Evolutionary conservation across 2,329 filamentous ascomycete species (phyloP).

Genomic region (Elsinoe australis): DNA sequence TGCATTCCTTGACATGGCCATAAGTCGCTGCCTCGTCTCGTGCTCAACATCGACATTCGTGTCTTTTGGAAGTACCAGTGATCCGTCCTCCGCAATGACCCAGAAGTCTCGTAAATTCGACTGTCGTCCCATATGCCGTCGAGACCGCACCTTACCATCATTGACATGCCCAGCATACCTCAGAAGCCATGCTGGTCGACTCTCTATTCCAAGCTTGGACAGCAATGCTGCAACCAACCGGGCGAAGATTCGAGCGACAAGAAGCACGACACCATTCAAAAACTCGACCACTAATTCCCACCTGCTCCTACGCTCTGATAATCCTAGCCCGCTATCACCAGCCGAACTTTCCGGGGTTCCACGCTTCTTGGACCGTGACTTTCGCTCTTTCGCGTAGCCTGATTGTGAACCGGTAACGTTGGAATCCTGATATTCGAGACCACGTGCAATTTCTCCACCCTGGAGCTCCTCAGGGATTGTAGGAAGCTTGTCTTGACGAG

Average conservation of each 20-base stretch:
- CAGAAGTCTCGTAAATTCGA: constrained; percentile 43
- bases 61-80: constrained; percentile 49
- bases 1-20: constrained; percentile 31
- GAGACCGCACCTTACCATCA: constrained; percentile 19
- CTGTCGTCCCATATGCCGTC: constrained; percentile 20
- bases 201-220: constrained; percentile 51
- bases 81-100: constrained; percentile 45
- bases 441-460: constrained; percentile 34
- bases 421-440: constrained; percentile 30
- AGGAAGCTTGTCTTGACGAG: constrained; percentile 32
- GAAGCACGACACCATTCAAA: constrained; percentile 62
- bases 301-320: constrained; percentile 67
- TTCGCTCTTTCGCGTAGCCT: constrained; percentile 62
- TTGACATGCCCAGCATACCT: constrained; percentile 41
- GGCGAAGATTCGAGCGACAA: constrained; percentile 54
- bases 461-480: constrained; percentile 38
- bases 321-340: constrained; percentile 61
- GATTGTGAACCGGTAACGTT: constrained; percentile 32
- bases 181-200: constrained; percentile 57
- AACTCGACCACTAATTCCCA: constrained; percentile 73
- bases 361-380: constrained; percentile 30
- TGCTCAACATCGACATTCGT: constrained; percentile 71
- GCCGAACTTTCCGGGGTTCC: constrained; percentile 26
- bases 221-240: constrained; percentile 49
- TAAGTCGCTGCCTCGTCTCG: constrained; percentile 61